Evolutionary conservation across 2,329 filamentous ascomycete species (phyloP).

Genomic region (Cryphonectria carpinicola): DNA sequence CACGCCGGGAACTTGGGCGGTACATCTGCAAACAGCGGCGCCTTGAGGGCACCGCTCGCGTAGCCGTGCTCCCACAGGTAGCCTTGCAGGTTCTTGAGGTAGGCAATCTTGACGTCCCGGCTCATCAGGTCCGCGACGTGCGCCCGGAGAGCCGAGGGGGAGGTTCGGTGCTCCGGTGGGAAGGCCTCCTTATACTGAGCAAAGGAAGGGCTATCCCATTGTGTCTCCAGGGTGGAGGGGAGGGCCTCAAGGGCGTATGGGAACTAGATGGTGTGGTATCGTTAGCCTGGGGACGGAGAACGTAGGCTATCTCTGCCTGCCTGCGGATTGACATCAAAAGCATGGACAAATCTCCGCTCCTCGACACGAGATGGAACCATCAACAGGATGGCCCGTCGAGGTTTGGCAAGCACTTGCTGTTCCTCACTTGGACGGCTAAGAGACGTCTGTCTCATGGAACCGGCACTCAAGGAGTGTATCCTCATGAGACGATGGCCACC

Average conservation of each 20-base stretch:
- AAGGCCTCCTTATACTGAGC: constrained; percentile 72
- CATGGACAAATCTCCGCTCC: neutral
- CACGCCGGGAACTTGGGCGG: constrained; percentile 64
- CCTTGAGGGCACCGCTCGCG: constrained; percentile 67
- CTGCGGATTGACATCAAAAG: neutral
- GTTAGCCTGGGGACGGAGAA: constrained; percentile 19
- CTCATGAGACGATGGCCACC: neutral
- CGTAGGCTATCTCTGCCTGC: constrained; percentile 11
- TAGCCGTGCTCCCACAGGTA: constrained; percentile 80
- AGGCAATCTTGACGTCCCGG: constrained; percentile 74
- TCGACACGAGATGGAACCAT: neutral
- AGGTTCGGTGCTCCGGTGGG: constrained; percentile 63
- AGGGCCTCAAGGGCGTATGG: constrained; percentile 74
- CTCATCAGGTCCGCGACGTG: constrained; percentile 73
- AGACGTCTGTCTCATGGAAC: neutral
- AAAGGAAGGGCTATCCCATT: constrained; percentile 71
- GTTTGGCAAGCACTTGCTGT: neutral
- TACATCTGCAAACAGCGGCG: constrained; percentile 77
- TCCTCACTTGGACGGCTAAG: neutral
- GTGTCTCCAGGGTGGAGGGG: constrained; percentile 62
- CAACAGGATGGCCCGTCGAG: neutral
- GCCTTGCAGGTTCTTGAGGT: constrained; percentile 80
- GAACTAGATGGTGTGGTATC: constrained; percentile 58
- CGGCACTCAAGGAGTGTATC: neutral
- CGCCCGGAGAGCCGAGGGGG: constrained; percentile 62